Conservation (phyloP, 1,284 basidiomycete species). For the Volvariella surrecta region DNA sequence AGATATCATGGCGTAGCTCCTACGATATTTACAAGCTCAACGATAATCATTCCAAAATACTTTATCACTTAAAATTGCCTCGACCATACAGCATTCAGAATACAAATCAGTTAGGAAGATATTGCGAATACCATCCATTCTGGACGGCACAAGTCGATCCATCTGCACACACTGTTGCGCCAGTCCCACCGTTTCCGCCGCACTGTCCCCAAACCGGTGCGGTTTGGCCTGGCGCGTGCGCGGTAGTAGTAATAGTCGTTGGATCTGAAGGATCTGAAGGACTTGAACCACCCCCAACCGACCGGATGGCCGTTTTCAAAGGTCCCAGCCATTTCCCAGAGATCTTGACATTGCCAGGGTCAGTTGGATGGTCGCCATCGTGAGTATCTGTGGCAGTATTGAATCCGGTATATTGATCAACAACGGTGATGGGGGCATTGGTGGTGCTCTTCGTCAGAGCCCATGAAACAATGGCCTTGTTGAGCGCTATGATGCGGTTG, state of each 20-base stretch:
- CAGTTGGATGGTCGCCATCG: neutral
- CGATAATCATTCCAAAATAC: too few relatives aligned
- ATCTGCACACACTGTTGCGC: neutral
- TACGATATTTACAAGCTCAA: too few relatives aligned
- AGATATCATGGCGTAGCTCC: too few relatives aligned
- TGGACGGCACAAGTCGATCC: neutral
- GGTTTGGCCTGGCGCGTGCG: neutral
- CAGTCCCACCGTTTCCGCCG: neutral
- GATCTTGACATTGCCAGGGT: neutral
- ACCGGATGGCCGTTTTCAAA: neutral
- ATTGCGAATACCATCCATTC: conserved; percentile 1
- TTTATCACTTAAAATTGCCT: too few relatives aligned
- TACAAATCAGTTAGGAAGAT: neutral
- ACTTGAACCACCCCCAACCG: neutral
- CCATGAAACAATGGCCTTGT: neutral
- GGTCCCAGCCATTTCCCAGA: neutral
- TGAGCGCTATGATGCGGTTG: neutral
- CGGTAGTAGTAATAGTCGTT: neutral
- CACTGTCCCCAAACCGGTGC: conserved; percentile 1
- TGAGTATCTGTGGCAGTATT: neutral
- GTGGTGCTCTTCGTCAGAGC: neutral
- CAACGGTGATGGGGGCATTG: neutral
- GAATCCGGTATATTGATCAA: neutral
- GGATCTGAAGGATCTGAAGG: neutral
- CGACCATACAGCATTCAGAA: too few relatives aligned